phyloP scores from a whole-genome alignment of 169 alveolate species.

The Cystoisospora suis region DNA sequence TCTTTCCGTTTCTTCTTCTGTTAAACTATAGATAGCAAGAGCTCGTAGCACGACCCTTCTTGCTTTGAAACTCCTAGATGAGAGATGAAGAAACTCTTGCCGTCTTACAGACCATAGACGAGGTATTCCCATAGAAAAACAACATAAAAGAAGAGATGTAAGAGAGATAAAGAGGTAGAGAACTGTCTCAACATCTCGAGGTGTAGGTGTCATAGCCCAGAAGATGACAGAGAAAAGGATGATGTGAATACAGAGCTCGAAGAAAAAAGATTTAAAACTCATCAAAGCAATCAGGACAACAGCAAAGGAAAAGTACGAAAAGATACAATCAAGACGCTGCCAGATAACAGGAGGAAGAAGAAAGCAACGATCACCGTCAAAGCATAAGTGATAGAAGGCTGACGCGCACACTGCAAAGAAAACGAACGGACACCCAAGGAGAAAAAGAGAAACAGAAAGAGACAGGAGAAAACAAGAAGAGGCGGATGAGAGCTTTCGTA shows the following conservation, averaged over 20 bases:
- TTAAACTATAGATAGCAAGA: too few relatives aligned
- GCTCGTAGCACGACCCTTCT: too few relatives aligned
- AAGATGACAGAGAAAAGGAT: neutral
- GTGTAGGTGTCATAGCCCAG: neutral
- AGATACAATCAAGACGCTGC: constrained; percentile 1
- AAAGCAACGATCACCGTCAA: neutral
- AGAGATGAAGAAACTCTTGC: neutral
- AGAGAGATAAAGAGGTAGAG: neutral
- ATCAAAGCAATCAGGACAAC: neutral
- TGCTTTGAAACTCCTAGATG: too few relatives aligned
- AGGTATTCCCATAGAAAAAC: neutral
- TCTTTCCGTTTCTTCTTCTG: too few relatives aligned
- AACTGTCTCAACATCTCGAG: neutral
- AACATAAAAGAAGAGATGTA: neutral
- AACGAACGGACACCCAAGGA: too few relatives aligned
- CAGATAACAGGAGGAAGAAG: neutral
- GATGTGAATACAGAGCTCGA: neutral
- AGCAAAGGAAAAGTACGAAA: neutral
- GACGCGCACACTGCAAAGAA: constrained; percentile 3
- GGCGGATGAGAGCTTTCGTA: too few relatives aligned
- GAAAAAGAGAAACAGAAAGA: too few relatives aligned
- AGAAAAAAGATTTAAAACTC: neutral
- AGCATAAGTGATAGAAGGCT: neutral
- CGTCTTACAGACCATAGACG: neutral
- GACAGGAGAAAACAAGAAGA: too few relatives aligned